Percentiles rank a stretch among this genome's conserved stretches.
Conservation (phyloP, 306 rosid species). For the Datisca glomerata region DNA sequence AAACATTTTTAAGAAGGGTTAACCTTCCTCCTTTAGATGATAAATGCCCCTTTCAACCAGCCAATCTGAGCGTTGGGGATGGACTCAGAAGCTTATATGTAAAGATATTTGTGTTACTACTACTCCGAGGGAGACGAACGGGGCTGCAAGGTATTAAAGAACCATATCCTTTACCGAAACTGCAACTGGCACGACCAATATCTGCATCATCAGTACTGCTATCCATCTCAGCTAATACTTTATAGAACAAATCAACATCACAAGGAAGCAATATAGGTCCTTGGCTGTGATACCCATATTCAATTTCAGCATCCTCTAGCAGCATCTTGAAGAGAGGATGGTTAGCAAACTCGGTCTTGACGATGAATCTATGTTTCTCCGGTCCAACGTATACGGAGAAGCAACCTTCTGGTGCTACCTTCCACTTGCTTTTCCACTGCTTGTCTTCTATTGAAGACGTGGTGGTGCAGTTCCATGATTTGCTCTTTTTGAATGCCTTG, state of each 20-base stretch:
- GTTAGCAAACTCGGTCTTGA: slow-evolving; percentile 53
- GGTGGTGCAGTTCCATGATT: slow-evolving; percentile 48
- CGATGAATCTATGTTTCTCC: slow-evolving; percentile 49
- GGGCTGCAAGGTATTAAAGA: too few species aligned
- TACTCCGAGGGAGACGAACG: too few species aligned
- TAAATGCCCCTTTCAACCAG: too few species aligned
- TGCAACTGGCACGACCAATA: too few species aligned
- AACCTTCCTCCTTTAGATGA: too few species aligned
- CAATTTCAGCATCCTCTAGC: slow-evolving; percentile 78
- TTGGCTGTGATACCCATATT: slow-evolving; percentile 51
- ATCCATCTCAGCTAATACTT: slow-evolving; percentile 63
- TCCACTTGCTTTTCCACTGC: slow-evolving; percentile 13
- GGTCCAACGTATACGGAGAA: slow-evolving; percentile 81
- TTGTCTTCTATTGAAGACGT: too few species aligned
- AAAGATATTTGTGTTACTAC: too few species aligned
- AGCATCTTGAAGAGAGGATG: slow-evolving; percentile 65
- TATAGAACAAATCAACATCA: slow-evolving; percentile 41
- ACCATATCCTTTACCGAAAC: too few species aligned
- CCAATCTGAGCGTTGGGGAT: too few species aligned
- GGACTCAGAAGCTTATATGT: too few species aligned
- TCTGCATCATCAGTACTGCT: too few species aligned
- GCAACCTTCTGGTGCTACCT: slow-evolving; percentile 51
- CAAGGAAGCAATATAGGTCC: slow-evolving; percentile 79
- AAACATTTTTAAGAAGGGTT: too few species aligned
- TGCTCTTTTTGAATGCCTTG: slow-evolving; percentile 42